Conservation (phyloP, 1,284 basidiomycete species). For the Inonotus obliquus region DNA sequence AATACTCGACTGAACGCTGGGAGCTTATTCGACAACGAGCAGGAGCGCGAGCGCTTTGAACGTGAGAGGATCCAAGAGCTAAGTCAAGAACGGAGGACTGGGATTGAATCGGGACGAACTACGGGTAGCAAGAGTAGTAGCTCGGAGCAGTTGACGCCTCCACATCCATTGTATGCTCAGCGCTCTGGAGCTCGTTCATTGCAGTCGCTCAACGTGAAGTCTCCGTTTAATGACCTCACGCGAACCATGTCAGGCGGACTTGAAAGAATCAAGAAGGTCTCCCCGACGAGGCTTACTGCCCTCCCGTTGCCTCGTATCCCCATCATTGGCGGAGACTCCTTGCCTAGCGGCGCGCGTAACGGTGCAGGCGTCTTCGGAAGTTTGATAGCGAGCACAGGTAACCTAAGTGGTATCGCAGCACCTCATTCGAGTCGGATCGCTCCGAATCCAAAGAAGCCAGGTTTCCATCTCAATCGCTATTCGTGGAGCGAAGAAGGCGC, state of each 20-base stretch:
- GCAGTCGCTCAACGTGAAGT: not conserved
- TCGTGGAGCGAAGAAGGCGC: constrained; percentile 23
- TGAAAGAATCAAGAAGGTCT: constrained; percentile 1
- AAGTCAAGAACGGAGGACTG: not conserved
- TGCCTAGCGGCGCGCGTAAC: constrained; percentile 47
- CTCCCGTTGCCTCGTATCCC: constrained; percentile 18
- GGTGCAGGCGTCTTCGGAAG: constrained; percentile 70
- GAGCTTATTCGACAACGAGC: not conserved
- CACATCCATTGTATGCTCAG: constrained; percentile 5
- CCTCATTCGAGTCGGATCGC: constrained; percentile 52
- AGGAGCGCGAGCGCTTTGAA: not conserved
- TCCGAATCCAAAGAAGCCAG: constrained; percentile 62
- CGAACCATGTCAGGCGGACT: constrained; percentile 5
- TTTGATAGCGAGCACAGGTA: constrained; percentile 69
- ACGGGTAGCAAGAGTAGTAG: not conserved
- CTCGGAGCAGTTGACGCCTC: not conserved
- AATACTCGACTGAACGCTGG: constrained; percentile 1
- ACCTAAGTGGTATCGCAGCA: constrained; percentile 54
- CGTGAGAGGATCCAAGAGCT: not conserved
- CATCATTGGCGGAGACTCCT: constrained; percentile 15
- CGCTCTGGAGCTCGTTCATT: not conserved
- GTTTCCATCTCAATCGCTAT: constrained; percentile 55
- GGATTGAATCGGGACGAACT: not conserved
- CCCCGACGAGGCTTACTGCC: constrained; percentile 11
- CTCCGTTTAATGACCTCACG: not conserved